These are phyloP conservation scores for Orbilia blumenaviensis DNA, from an alignment of 2,329 filamentous ascomycete genomes.

Conservation along the genomic window DNA sequence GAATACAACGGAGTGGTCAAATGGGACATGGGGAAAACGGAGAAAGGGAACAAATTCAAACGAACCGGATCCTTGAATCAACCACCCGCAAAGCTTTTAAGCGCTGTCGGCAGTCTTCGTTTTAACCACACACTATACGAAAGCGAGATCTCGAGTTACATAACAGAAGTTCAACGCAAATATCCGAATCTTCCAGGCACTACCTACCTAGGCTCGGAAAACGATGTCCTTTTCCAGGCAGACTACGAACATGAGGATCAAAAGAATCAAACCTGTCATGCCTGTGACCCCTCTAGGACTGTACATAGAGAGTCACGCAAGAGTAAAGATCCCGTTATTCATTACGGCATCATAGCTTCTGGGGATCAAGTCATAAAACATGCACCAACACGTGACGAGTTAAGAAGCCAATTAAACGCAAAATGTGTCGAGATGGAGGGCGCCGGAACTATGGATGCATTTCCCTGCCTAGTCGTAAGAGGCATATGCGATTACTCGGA, in stretches of 20 bases:
- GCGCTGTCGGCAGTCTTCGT: not conserved
- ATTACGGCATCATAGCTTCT: constrained; percentile 11
- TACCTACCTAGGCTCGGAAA: not conserved
- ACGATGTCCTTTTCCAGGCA: not conserved
- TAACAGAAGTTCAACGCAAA: not conserved
- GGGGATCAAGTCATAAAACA: constrained; percentile 13
- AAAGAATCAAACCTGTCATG: not conserved
- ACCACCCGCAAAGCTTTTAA: not conserved
- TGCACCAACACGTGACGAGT: not conserved
- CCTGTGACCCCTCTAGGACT: not conserved
- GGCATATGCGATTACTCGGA: constrained; percentile 16
- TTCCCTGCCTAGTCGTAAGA: not conserved
- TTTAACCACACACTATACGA: not conserved
- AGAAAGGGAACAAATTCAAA: not conserved
- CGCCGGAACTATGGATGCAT: not conserved
- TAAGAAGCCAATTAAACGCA: not conserved
- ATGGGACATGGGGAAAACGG: constrained; percentile 1
- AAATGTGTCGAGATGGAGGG: constrained; percentile 27
- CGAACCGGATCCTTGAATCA: not conserved
- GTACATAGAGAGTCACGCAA: not conserved
- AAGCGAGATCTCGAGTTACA: not conserved
- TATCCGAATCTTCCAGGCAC: not conserved
- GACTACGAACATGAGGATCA: not conserved
- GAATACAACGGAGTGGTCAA: constrained; percentile 5
- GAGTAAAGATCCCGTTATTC: not conserved